Base-by-base conservation (phyloP, 345 rosid species). In the Populus alba region DNA sequence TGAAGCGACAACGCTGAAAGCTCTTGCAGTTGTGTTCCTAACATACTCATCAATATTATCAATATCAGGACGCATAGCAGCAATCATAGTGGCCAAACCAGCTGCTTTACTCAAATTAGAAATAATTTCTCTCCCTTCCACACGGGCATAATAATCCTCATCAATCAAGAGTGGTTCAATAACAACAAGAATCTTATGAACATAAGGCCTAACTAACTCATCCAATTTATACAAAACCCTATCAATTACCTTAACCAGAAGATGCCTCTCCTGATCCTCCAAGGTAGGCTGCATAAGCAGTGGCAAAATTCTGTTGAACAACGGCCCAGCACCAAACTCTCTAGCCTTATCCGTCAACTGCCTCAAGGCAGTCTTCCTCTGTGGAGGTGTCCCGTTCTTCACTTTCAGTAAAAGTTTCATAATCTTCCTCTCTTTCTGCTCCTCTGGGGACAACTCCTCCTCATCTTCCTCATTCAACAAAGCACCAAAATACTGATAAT, bases 11-110 rank as follows among this genome's bases (percentile, higher is more conserved):
- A 96, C 99, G 91, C 99, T 96, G 84, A 96, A 96, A 76, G 99
- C 99, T 81, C 99, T 91, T 1, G 99, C 99, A 79, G 99, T 96
- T 10, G 99, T 94, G 86, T 96, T 96, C 85, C 99, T 89, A 74
- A 96, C 99, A 81, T 96, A 96, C 79, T 94, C 99, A 90, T 96
- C 99, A 17, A 90, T 92, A 78, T 96, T 92, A 77, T 96, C 99
- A 80, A 96, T 96, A 86, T 96, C 99, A 2, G 99, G 99, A 81
- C 98, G 97, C 99, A 94, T 96, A 55, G 98, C 99, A 82, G 99
- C 99, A 86, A 96, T 94, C 99, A 96, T 96, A 65, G 99, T 94
- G 31, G 99, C 98, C 89, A 96, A 87, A 75, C 98, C 99, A 66
- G 98, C 99, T 41, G 99, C 98, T 86, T 94, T 96, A 80, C 98